Base-by-base conservation (phyloP, 805 yeast species). In the Cyberlindnera nakhonratchasimensis region DNA sequence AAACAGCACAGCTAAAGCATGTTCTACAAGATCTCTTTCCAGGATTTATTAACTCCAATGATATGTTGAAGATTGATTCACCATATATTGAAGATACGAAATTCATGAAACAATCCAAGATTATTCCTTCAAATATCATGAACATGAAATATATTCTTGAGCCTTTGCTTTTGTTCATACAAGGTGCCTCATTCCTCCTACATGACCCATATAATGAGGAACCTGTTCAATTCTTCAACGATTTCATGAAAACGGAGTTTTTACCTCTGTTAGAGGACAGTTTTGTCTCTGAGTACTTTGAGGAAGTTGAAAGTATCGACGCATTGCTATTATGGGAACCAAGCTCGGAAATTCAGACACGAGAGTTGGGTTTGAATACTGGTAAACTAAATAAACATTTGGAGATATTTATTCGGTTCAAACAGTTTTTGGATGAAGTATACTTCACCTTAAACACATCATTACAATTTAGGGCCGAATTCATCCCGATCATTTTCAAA, bases 121-220 rank as follows among this genome's bases (percentile, higher is more conserved):
- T 87, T 29, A 84, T 86, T 2, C 78, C 80, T 1, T 79, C 87
- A 2, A 80, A 79, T 54, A 73, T 88, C 13, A 80, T 84, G 62
- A 87, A 89, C 54, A 86, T 90, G 82, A 74, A 90, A 50, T 73
- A 85, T 5, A 74, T 89, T 13, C 62, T 87, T 37, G 96, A 85
- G 43, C 81, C 86, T 29, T 78, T 87, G 29, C 69, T 87, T 36
- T 64, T 79, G 11, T 87, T 86, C 55, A 68, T 79, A 20, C 80
- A 85, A 34, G 80, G 86, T 2, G 66, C 85, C 1, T 65, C 70
- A 10, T 53, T 70, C 2, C 54, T 72, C 5, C 59, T 74, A 10
- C 71, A 72, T 1, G 38, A 54, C 6, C 46, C 52, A 8, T 47
- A 54, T 2, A 4, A 22, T 3, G 50, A 51, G 14, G 56, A 61